phyloP scores from a whole-genome alignment of 768 basidiomycete species.

The Mycena belliarum region DNA sequence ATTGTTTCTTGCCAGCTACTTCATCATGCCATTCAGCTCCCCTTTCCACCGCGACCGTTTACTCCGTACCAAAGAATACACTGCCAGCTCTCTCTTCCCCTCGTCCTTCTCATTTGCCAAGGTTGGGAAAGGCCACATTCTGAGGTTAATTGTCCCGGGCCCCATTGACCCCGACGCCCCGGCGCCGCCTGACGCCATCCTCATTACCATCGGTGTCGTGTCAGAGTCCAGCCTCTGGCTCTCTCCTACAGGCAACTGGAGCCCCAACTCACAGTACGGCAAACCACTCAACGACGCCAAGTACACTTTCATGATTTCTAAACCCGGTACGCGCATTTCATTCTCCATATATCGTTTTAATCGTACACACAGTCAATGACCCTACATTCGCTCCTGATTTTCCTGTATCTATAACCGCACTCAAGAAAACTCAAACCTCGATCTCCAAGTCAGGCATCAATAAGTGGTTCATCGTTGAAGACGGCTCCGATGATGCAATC shows the following conservation, averaged over 20 bases:
- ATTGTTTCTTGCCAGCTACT: too few species aligned
- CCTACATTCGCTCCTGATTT: background rate
- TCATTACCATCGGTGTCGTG: background rate
- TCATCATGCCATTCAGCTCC: background rate
- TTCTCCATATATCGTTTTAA: too few species aligned
- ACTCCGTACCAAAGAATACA: background rate
- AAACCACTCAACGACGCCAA: background rate
- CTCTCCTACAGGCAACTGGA: background rate
- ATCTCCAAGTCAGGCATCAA: background rate
- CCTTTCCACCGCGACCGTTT: background rate
- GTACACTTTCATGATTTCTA: background rate
- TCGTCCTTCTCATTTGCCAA: background rate
- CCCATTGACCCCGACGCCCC: background rate
- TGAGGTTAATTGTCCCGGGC: background rate
- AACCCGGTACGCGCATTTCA: background rate
- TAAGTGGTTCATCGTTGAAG: background rate
- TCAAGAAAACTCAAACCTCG: background rate
- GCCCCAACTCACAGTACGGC: background rate
- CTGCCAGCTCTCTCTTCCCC: background rate
- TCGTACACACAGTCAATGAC: background rate
- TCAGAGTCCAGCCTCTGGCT: background rate
- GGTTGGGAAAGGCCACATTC: background rate
- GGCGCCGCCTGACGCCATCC: background rate
- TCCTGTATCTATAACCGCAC: background rate
- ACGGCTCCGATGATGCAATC: background rate